Evolutionary conservation across 306 rosid genomes (phyloP).

Genomic region (Vicia villosa): DNA sequence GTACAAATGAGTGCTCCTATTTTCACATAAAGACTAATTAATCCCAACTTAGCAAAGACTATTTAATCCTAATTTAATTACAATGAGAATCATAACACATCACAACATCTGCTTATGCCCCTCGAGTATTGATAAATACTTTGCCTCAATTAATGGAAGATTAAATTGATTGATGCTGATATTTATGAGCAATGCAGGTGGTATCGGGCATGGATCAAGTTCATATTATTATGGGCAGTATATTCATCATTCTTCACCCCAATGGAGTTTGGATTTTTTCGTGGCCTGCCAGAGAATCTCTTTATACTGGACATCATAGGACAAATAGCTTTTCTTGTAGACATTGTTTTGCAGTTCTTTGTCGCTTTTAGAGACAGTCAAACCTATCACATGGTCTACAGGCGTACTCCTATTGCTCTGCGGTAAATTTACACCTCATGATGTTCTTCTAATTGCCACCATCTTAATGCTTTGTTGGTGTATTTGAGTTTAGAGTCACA

Average conservation of each 20-base stretch:
- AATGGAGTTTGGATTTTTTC: conserved; percentile 88
- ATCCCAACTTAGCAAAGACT: too few relatives aligned
- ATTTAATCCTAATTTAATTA: too few relatives aligned
- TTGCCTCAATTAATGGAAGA: background rate
- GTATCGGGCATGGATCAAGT: conserved; percentile 71
- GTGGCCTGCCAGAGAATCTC: conserved; percentile 73
- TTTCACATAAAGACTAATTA: too few relatives aligned
- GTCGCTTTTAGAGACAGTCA: conserved; percentile 75
- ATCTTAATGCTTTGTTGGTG: conserved; percentile 10
- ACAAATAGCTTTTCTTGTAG: conserved; percentile 78
- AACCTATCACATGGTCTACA: conserved; percentile 77
- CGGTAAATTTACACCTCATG: conserved; percentile 45
- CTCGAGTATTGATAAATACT: background rate
- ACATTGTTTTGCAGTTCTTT: conserved; percentile 75
- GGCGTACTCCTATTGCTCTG: conserved; percentile 71
- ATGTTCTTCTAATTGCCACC: conserved; percentile 7
- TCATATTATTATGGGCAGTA: conserved; percentile 92
- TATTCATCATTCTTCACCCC: conserved; percentile 99
- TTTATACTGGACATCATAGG: conserved; percentile 78
- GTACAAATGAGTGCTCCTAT: too few relatives aligned
- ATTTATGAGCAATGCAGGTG: conserved; percentile 58
- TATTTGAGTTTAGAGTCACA: background rate
- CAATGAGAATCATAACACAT: too few relatives aligned
- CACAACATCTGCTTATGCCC: background rate
- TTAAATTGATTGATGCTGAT: conserved; percentile 21